Conservation (phyloP, 2,329 filamentous ascomycete genomes). For the Botrytis sinoallii region DNA sequence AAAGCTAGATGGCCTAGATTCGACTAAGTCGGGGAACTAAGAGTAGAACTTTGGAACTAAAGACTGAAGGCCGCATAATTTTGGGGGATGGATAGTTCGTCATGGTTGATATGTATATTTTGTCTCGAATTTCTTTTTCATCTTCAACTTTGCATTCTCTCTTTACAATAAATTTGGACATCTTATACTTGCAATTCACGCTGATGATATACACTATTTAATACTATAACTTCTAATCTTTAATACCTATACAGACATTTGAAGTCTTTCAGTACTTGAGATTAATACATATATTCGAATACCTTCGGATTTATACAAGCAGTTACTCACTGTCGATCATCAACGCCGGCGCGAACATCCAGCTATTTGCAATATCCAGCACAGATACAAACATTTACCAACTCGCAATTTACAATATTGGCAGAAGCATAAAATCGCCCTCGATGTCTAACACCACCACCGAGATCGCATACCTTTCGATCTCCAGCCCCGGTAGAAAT, state of each 20-base stretch:
- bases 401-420: not conserved
- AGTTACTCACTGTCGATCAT: not conserved
- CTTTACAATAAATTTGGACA: not conserved
- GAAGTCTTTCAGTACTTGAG: not conserved
- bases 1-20: not conserved
- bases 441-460: not conserved
- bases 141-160: not conserved
- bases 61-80: not conserved
- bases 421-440: not conserved
- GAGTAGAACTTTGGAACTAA: not conserved
- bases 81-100: not conserved
- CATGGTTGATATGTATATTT: not conserved
- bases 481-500: not conserved
- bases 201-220: not conserved
- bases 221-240: not conserved
- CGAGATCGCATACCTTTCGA: not conserved
- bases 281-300: not conserved
- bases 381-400: not conserved
- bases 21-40: not conserved
- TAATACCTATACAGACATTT: not conserved
- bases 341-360: not conserved
- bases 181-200: not conserved
- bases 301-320: not conserved
- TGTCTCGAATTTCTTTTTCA: not conserved
- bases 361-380: no score